Evolutionary conservation across 768 basidiomycete genomes (phyloP).

Genomic region (Auricularia heimuer): DNA sequence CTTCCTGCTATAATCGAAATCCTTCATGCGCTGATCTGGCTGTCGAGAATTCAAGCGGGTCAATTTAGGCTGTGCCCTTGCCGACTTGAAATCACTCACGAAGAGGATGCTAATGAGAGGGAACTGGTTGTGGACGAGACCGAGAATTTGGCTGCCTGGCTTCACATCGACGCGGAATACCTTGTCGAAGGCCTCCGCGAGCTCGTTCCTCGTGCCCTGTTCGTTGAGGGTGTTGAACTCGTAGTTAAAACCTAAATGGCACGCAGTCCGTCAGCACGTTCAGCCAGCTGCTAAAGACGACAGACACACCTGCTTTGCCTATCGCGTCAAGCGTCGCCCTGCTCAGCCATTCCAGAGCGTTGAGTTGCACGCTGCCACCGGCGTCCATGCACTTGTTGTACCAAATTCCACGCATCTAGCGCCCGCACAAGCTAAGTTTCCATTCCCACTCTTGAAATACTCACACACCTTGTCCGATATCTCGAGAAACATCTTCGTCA

Average conservation of each 20-base stretch:
- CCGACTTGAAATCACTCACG: neutral
- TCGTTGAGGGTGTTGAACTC: constrained; percentile 24
- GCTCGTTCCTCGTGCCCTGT: constrained; percentile 9
- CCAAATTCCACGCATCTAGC: neutral
- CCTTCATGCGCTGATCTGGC: neutral
- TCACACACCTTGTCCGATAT: neutral
- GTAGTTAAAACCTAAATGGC: constrained; percentile 29
- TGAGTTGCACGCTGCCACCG: neutral
- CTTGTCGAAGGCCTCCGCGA: constrained; percentile 1
- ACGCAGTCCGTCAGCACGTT: neutral
- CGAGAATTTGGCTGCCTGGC: constrained; percentile 12
- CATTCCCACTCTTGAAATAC: neutral
- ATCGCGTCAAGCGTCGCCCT: constrained; percentile 33
- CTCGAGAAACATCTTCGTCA: neutral
- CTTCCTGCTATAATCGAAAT: neutral
- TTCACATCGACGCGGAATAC: constrained; percentile 24
- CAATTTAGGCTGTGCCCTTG: neutral
- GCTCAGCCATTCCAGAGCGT: neutral
- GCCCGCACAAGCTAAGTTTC: neutral
- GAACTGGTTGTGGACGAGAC: constrained; percentile 17
- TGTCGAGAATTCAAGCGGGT: neutral
- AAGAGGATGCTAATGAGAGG: constrained; percentile 12
- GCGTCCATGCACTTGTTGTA: neutral
- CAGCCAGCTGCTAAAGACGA: neutral
- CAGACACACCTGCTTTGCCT: constrained; percentile 27